phyloP scores from a whole-genome alignment of 2,329 filamentous ascomycete genomes.

The Ascochyta viciae-villosae region DNA sequence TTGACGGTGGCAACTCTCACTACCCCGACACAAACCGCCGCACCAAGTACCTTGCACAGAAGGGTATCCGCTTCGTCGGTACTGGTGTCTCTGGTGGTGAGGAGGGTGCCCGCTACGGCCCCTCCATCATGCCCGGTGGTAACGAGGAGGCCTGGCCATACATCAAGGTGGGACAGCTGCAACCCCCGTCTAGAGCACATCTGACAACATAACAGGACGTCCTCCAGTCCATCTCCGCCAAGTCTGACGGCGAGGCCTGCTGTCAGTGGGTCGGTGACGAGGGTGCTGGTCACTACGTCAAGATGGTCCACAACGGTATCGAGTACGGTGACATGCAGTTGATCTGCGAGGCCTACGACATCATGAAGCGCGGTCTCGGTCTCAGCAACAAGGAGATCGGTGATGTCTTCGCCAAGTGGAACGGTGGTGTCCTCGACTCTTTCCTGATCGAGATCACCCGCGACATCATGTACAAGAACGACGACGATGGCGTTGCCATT shows the following conservation, averaged over 20 bases:
- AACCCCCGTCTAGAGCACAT: not conserved
- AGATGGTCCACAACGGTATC: slow-evolving; percentile 99
- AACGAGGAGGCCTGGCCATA: slow-evolving; percentile 97
- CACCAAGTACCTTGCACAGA: slow-evolving; percentile 81
- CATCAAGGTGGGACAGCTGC: slow-evolving; percentile 69
- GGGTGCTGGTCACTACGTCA: slow-evolving; percentile 99
- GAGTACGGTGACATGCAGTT: slow-evolving; percentile 99
- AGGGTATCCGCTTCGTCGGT: slow-evolving; percentile 95
- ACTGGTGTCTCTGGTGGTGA: slow-evolving; percentile 98
- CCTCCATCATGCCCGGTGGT: slow-evolving; percentile 98
- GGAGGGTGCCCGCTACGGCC: slow-evolving; percentile 97
- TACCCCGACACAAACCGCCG: slow-evolving; percentile 99
- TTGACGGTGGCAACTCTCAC: slow-evolving; percentile 99
- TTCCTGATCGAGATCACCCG: slow-evolving; percentile 99
- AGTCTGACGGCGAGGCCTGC: slow-evolving; percentile 96
- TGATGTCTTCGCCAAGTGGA: slow-evolving; percentile 94
- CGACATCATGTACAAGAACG: slow-evolving; percentile 98
- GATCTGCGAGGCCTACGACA: slow-evolving; percentile 99
- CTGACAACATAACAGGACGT: slow-evolving; percentile 67
- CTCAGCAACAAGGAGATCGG: slow-evolving; percentile 93
- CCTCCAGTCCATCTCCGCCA: slow-evolving; percentile 96
- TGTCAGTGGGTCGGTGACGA: slow-evolving; percentile 99
- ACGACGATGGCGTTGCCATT: slow-evolving; percentile 87
- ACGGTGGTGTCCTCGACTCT: slow-evolving; percentile 94
- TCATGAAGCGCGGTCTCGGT: slow-evolving; percentile 97